Conservation (phyloP, 2,329 filamentous ascomycete genomes). For the Cryphonectria parasitica region DNA sequence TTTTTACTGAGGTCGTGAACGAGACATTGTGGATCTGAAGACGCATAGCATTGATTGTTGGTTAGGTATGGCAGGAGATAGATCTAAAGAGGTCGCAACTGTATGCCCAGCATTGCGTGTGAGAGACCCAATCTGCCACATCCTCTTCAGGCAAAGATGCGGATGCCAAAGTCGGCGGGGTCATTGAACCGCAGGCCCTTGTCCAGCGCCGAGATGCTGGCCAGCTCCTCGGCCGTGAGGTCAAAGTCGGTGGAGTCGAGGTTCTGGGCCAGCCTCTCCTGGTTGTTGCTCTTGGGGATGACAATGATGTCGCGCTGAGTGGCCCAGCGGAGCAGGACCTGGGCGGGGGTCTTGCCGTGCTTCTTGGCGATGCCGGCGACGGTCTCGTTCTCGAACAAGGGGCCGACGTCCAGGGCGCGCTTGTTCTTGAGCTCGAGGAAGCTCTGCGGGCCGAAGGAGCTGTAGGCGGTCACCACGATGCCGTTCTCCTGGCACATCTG, state of each 20-base stretch:
- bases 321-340: slow-evolving; percentile 69
- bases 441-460: slow-evolving; percentile 63
- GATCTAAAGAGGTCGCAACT: background rate
- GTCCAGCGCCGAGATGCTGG: slow-evolving; percentile 59
- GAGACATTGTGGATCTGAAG: background rate
- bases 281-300: slow-evolving; percentile 66
- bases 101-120: background rate
- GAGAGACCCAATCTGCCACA: no score
- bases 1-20: no score
- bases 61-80: background rate
- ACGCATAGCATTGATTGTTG: background rate
- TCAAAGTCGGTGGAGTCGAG: slow-evolving; percentile 61
- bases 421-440: slow-evolving; percentile 41
- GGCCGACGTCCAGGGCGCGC: slow-evolving; percentile 34
- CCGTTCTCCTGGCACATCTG: slow-evolving; percentile 59
- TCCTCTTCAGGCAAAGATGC: slow-evolving; percentile 10
- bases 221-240: slow-evolving; percentile 57
- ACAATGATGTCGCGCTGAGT: slow-evolving; percentile 67
- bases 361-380: slow-evolving; percentile 58
- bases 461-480: slow-evolving; percentile 67
- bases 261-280: slow-evolving; percentile 55
- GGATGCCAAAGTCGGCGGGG: slow-evolving; percentile 39
- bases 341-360: slow-evolving; percentile 62
- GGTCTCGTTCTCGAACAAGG: slow-evolving; percentile 39
- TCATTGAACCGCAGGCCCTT: slow-evolving; percentile 64